Base-by-base conservation (phyloP, 768 basidiomycete species). In the Cystofilobasidium ferigula region DNA sequence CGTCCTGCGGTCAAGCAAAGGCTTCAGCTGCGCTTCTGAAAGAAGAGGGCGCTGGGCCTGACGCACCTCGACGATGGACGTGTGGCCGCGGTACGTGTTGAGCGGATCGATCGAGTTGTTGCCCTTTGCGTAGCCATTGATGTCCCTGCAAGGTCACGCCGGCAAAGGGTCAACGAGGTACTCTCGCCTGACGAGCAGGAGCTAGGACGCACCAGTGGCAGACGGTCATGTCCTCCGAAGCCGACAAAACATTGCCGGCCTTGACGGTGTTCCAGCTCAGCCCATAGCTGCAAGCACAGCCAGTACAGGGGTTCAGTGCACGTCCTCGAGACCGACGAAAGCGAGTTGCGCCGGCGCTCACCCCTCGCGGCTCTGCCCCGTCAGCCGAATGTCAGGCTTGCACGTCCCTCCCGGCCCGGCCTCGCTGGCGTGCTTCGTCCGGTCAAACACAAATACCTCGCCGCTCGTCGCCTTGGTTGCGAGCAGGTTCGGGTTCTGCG, bases 401-500 rank as follows among this genome's bases (percentile, higher is more conserved):
- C 88, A 91, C 26, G 82, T 57, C 1, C 89, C 88, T 34, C 85
- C 86, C 45, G 84, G 82, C 74, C 89, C 87, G 3, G 94, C 92
- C 72, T 94, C 89, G 71, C 86, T 93, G 61, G 91, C 83, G 76
- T 98, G 94, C 77, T 95, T 97, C 40, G 95, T 98, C 66, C 95
- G 80, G 77, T 99, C 95, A 77, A 98, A 99, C n/a, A 99, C 78
- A 65, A 87, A 79, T 3, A 98, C 89, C 69, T 95, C 89, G 18
- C 94, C 95, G 8, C 83, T 84, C 10, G 91, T 83, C 26, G 92
- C 78, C 76, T 98, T 98, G 14, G 94, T 98, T 18, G 95, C 95
- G 70, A 99, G 88, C 70, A 99, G 77, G 77, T 98, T 89, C 1
- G 92, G 89, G 73, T 98, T 99, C 77, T 98, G 94, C 8, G 95